A percentile compares a stretch with the other conserved stretches of the same genome.
phyloP scores from a whole-genome alignment of 768 basidiomycete species.

The Leccinellum albellum region DNA sequence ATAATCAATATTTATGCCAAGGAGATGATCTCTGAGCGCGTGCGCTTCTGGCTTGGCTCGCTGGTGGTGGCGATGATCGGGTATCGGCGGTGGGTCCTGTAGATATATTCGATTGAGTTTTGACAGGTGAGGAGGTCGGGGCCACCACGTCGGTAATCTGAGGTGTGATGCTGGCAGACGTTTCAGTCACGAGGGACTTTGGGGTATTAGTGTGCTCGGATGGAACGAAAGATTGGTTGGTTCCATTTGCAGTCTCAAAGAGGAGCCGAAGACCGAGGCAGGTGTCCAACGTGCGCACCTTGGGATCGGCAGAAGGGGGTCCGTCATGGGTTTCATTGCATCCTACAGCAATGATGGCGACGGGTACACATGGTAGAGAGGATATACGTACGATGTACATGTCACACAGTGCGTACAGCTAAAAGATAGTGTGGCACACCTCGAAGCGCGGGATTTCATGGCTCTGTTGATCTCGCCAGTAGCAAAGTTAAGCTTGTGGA shows the following conservation, averaged over 20 bases:
- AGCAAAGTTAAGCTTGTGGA: slow-evolving; percentile 88
- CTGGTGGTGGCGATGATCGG: not conserved
- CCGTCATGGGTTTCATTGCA: slow-evolving; percentile 98
- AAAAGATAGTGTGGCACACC: slow-evolving; percentile 90
- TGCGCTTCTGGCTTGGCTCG: not conserved
- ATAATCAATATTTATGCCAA: no score
- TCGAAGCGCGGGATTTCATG: no score
- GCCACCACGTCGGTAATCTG: slow-evolving; percentile 8
- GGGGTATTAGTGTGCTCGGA: slow-evolving; percentile 31
- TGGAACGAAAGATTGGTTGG: slow-evolving; percentile 41
- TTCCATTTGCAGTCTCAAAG: slow-evolving; percentile 64
- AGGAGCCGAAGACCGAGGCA: slow-evolving; percentile 88
- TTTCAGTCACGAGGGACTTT: slow-evolving; percentile 26
- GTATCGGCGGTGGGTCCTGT: not conserved
- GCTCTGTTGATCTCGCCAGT: slow-evolving; percentile 70
- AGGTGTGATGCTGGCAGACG: not conserved
- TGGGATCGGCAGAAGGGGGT: slow-evolving; percentile 61
- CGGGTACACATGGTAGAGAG: not conserved
- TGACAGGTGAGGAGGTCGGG: slow-evolving; percentile 11
- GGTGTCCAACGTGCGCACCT: slow-evolving; percentile 75
- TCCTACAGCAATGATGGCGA: slow-evolving; percentile 50
- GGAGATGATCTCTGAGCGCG: not conserved
- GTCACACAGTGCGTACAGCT: slow-evolving; percentile 98
- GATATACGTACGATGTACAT: slow-evolving; percentile 81
- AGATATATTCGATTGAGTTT: not conserved